phyloP scores from a whole-genome alignment of 192 early-diverging fungal species.

The Coemansia erecta region DNA sequence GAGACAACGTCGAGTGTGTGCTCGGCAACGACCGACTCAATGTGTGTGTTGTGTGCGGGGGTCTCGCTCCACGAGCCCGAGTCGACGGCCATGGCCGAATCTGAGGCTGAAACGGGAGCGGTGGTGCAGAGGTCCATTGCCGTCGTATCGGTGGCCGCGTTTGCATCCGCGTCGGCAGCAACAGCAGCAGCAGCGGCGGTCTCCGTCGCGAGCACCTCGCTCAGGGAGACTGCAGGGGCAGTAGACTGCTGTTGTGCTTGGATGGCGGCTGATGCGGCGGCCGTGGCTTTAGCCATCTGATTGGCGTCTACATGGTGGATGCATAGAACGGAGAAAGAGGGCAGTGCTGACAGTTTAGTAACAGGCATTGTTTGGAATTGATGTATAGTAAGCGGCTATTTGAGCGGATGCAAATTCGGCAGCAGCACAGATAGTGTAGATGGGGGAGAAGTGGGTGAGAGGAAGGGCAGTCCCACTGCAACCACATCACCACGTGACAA shows the following conservation, averaged over 20 bases:
- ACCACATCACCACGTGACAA: too few species aligned
- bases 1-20: constrained; percentile 7
- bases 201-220: constrained; percentile 15
- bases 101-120: constrained; percentile 14
- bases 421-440: too few species aligned
- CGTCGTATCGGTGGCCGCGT: constrained; percentile 5
- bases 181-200: constrained; percentile 19
- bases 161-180: constrained; percentile 7
- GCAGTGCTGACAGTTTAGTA: background rate
- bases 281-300: constrained; percentile 23
- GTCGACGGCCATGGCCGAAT: constrained; percentile 8
- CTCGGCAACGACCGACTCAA: constrained; percentile 12
- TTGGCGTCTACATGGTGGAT: constrained; percentile 29
- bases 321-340: constrained; percentile 23
- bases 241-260: constrained; percentile 4
- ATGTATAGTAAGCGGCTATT: too few species aligned
- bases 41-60: constrained; percentile 16
- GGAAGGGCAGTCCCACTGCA: too few species aligned
- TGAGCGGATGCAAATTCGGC: too few species aligned
- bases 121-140: constrained; percentile 1
- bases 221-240: constrained; percentile 11
- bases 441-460: too few species aligned
- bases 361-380: too few species aligned
- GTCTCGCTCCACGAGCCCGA: background rate
- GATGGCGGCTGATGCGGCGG: constrained; percentile 12